These are phyloP conservation scores for Gymnopilus junonius DNA, from an alignment of 768 basidiomycete genomes.

Conservation along the genomic window DNA sequence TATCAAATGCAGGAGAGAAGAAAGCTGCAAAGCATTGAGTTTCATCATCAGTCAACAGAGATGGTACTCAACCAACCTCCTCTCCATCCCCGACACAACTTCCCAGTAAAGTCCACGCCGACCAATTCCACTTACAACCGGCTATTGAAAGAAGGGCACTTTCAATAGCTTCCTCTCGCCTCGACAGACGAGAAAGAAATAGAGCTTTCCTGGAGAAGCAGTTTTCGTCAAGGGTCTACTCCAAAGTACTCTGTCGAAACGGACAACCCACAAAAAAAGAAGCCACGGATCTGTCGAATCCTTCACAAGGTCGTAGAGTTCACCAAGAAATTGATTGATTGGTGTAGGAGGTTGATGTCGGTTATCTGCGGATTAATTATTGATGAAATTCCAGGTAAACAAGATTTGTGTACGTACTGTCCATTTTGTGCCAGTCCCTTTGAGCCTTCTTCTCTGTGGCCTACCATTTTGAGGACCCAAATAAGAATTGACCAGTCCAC, in stretches of 20 bases:
- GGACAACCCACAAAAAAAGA: constrained; percentile 71
- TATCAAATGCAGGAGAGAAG: constrained; percentile 51
- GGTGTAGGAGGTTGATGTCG: constrained; percentile 72
- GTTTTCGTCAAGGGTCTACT: neutral
- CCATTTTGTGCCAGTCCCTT: constrained; percentile 83
- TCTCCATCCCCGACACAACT: constrained; percentile 82
- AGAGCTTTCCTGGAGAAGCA: constrained; percentile 68
- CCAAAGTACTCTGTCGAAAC: neutral
- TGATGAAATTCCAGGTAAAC: neutral
- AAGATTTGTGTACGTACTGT: constrained; percentile 53
- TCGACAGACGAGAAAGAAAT: constrained; percentile 77
- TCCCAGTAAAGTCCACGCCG: constrained; percentile 83
- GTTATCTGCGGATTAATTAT: constrained; percentile 49
- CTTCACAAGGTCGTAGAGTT: constrained; percentile 63
- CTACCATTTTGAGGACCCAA: constrained; percentile 42
- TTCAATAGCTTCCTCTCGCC: constrained; percentile 88
- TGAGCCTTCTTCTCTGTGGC: constrained; percentile 83
- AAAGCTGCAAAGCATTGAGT: constrained; percentile 40
- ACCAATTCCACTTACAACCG: constrained; percentile 93
- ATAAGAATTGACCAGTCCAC: neutral
- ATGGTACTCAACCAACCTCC: constrained; percentile 58
- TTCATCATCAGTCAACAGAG: neutral
- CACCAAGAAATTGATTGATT: constrained; percentile 59
- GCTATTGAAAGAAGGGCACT: constrained; percentile 74
- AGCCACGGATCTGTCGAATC: constrained; percentile 78